A percentile compares a stretch with the other conserved stretches of the same genome.
phyloP scores from a whole-genome alignment of 2,329 filamentous ascomycete species.

The Pseudogymnoascus sp. region DNA sequence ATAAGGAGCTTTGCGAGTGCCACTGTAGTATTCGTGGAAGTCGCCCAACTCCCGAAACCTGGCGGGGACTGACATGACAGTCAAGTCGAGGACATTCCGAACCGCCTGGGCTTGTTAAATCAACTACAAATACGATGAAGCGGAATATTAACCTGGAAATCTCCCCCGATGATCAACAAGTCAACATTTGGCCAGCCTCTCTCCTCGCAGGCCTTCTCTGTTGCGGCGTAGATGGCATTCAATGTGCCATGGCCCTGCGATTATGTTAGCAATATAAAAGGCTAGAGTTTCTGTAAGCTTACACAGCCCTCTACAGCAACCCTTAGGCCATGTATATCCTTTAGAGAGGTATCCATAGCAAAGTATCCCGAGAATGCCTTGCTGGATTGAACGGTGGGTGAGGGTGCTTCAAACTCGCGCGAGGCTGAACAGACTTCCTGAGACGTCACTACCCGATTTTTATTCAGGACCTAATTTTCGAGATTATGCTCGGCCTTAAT shows the following conservation, averaged over 20 bases:
- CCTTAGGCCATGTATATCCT: constrained; percentile 46
- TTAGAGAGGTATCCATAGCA: constrained; percentile 20
- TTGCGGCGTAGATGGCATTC: constrained; percentile 80
- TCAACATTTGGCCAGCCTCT: constrained; percentile 78
- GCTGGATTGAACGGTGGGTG: neutral
- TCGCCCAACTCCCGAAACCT: constrained; percentile 88
- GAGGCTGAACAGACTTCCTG: neutral
- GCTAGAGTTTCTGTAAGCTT: constrained; percentile 29
- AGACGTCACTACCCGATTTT: neutral
- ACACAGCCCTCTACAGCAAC: constrained; percentile 85
- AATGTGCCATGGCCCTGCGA: constrained; percentile 79
- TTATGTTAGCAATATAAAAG: constrained; percentile 19
- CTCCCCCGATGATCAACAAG: constrained; percentile 86
- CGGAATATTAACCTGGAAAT: constrained; percentile 64
- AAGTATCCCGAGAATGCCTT: neutral
- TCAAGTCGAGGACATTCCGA: constrained; percentile 80
- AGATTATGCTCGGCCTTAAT: neutral
- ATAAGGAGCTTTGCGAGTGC: constrained; percentile 67
- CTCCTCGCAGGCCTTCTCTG: constrained; percentile 57
- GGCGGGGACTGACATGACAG: constrained; percentile 77
- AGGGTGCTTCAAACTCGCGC: neutral
- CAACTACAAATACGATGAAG: neutral
- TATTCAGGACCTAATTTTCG: neutral
- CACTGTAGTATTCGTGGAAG: constrained; percentile 91
- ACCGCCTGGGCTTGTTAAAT: constrained; percentile 50